Evolutionary conservation across 805 yeast genomes (phyloP).

Genomic region (Metschnikowia similis): DNA sequence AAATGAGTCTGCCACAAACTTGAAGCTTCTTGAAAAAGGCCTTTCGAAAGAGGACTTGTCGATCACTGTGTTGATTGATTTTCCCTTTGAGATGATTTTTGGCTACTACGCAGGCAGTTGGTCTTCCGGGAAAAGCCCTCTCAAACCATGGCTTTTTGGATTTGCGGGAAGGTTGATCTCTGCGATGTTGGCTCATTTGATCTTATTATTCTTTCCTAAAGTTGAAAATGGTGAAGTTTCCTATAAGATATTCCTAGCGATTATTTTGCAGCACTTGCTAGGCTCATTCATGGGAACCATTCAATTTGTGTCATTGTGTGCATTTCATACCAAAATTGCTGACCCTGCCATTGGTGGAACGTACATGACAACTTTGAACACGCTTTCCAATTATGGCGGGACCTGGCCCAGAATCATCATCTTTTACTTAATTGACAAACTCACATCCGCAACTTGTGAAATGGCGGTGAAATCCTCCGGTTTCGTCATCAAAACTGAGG

Average conservation of each 20-base stretch:
- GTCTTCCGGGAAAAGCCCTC: constrained; percentile 75
- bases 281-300: constrained; percentile 92
- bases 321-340: constrained; percentile 93
- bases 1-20: constrained; percentile 91
- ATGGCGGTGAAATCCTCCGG: constrained; percentile 12
- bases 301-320: constrained; percentile 90
- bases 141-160: constrained; percentile 87
- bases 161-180: constrained; percentile 76
- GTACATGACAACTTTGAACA: constrained; percentile 93
- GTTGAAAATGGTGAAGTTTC: constrained; percentile 40
- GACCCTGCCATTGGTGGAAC: constrained; percentile 97
- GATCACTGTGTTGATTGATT: constrained; percentile 85
- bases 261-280: constrained; percentile 76
- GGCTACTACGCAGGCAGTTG: constrained; percentile 95
- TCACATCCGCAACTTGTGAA: constrained; percentile 64
- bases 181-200: constrained; percentile 69
- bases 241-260: constrained; percentile 55
- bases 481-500: constrained; percentile 19
- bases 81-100: constrained; percentile 91
- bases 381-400: constrained; percentile 90
- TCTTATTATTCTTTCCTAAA: constrained; percentile 69
- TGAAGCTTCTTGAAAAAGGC: constrained; percentile 87
- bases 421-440: constrained; percentile 71
- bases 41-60: constrained; percentile 91
- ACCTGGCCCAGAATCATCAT: constrained; percentile 94